Evolutionary conservation across 495 filamentous ascomycete species (phyloP), one percentile per base, ranked within the genome.

Genomic region (Cudoniella acicularis): DNA sequence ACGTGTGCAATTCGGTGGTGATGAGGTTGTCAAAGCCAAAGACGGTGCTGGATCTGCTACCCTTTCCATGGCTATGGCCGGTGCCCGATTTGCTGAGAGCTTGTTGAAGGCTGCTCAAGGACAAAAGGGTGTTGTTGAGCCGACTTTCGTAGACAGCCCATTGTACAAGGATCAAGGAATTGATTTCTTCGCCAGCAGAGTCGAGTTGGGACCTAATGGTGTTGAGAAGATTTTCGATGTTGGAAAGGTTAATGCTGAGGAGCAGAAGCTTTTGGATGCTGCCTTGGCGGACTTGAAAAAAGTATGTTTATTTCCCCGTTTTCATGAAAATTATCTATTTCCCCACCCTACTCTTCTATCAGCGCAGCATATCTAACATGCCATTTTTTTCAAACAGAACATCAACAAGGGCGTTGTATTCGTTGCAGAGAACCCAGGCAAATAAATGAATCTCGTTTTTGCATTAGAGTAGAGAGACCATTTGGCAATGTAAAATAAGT

Each of bases 1-100:
- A 73, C 92, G 94, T 71, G 95, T 98, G 67, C 94, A 98, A 79
- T 98, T 98, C 77, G 94, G 94, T 75, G 94, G 94, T 83, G 94
- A 98, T 75, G 94, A 98, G 85, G 94, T 98, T 62, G 94, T 98
- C 74, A 86, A 96, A 83, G 94, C 94, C 73, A 98, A 98, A 86
- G 92, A 91, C 73, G 94, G 94, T 76, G 92, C 93, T 69, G 94
- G 94, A 64, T 98, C 95, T 60, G 94, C 94, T 72, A 98, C 94
- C 60, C 88, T 98, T 60, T 96, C 91, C 74, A 98, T 98, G 94
- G 94, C 94, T 66, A 94, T 95, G 84, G 94, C 94, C 67, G 94
- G 94, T 82, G 92, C 92, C 63, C 90, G 94, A 71, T 96, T 98
- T 82, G 91, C 94, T 64, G 92, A 97, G 81, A 87, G 87, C 67